Conservation (phyloP, 2,329 filamentous ascomycete genomes). For the Aspergillus ochraceoroseus region DNA sequence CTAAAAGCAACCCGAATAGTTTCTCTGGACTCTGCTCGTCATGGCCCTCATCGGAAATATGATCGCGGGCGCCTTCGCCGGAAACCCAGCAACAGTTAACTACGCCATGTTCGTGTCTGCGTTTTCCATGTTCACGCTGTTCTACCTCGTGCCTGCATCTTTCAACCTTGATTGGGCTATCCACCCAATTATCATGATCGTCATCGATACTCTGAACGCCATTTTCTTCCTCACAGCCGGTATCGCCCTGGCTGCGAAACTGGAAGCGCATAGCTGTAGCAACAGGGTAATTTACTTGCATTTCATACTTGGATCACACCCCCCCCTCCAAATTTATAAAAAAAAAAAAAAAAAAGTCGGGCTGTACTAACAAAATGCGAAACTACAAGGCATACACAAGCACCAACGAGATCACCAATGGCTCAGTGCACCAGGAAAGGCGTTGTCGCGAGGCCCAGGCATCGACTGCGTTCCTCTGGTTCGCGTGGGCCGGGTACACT, state of each 20-base stretch:
- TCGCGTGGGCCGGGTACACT: slow-evolving; percentile 45
- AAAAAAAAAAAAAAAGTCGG: too few species aligned
- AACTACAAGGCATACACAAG: slow-evolving; percentile 36
- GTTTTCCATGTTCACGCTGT: slow-evolving; percentile 46
- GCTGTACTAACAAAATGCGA: too few species aligned
- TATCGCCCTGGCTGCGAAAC: slow-evolving; percentile 47
- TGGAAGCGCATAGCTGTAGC: slow-evolving; percentile 44
- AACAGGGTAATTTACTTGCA: slow-evolving; percentile 47
- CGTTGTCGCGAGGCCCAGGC: slow-evolving; percentile 52
- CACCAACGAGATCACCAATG: slow-evolving; percentile 46
- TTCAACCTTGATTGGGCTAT: slow-evolving; percentile 39
- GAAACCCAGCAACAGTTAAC: slow-evolving; percentile 56
- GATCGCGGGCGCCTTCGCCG: slow-evolving; percentile 50
- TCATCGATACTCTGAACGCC: slow-evolving; percentile 46
- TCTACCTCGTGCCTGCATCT: slow-evolving; percentile 47
- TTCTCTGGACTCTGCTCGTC: slow-evolving; percentile 56
- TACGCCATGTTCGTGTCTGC: slow-evolving; percentile 48
- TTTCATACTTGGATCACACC: too few species aligned
- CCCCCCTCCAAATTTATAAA: not conserved
- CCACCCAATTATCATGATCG: slow-evolving; percentile 43
- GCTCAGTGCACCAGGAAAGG: slow-evolving; percentile 34
- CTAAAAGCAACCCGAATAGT: slow-evolving; percentile 37
- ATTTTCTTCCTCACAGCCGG: slow-evolving; percentile 48
- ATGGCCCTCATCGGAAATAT: slow-evolving; percentile 61
- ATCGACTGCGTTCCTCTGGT: slow-evolving; percentile 50